Conservation (phyloP, 2,329 filamentous ascomycete species). For the Cordyceps farinosa region DNA sequence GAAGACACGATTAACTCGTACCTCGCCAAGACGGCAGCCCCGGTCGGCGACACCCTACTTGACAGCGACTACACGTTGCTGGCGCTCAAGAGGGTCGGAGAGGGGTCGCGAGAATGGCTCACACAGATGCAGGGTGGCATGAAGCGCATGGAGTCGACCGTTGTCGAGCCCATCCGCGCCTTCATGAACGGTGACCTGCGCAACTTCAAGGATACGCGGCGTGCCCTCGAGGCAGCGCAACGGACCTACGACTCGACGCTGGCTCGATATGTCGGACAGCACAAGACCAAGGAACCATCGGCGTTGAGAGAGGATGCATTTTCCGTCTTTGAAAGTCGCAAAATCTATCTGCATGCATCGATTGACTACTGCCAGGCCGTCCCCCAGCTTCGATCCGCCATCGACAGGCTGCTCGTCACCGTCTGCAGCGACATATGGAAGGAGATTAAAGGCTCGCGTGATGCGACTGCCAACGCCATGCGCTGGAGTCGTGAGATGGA, state of each 20-base stretch:
- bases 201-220: slow-evolving; percentile 79
- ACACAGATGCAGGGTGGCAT: slow-evolving; percentile 67
- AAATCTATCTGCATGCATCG: slow-evolving; percentile 83
- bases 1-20: slow-evolving; percentile 78
- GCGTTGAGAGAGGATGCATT: slow-evolving; percentile 92
- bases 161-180: slow-evolving; percentile 75
- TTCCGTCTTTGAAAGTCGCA: slow-evolving; percentile 86
- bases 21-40: slow-evolving; percentile 70
- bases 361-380: slow-evolving; percentile 91
- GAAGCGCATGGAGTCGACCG: slow-evolving; percentile 71
- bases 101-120: slow-evolving; percentile 88
- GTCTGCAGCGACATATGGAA: slow-evolving; percentile 85
- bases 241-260: slow-evolving; percentile 79
- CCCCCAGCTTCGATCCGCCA: slow-evolving; percentile 75
- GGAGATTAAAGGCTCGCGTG: slow-evolving; percentile 72
- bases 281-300: slow-evolving; percentile 91
- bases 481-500: slow-evolving; percentile 81
- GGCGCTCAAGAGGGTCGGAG: slow-evolving; percentile 78
- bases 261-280: slow-evolving; percentile 76
- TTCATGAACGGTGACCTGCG: slow-evolving; percentile 79
- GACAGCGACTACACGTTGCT: slow-evolving; percentile 94
- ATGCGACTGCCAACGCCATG: slow-evolving; percentile 60
- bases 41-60: slow-evolving; percentile 76
- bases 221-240: slow-evolving; percentile 73
- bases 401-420: slow-evolving; percentile 83